phyloP scores from a whole-genome alignment of 768 basidiomycete species.

The Leccinum pellstonianum region DNA sequence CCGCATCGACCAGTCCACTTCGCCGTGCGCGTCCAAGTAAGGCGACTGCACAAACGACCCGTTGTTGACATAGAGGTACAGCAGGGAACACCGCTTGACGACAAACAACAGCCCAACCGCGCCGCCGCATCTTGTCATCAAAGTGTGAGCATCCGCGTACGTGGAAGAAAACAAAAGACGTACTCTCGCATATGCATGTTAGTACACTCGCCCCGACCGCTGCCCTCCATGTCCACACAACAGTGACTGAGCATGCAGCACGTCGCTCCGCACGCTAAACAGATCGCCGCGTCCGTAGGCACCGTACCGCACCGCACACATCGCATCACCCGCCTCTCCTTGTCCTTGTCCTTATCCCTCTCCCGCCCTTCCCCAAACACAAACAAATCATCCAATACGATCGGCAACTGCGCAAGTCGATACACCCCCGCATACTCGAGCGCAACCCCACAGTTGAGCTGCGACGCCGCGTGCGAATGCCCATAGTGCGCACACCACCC shows the following conservation, averaged over 20 bases:
- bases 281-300: constrained; percentile 86
- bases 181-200: constrained; percentile 95
- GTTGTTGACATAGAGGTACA: constrained; percentile 85
- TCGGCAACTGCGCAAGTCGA: constrained; percentile 76
- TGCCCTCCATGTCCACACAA: constrained; percentile 64
- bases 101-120: constrained; percentile 87
- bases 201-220: constrained; percentile 73
- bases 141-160: too few relatives aligned
- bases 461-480: constrained; percentile 73
- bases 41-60: constrained; percentile 90
- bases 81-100: constrained; percentile 85
- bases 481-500: constrained; percentile 92
- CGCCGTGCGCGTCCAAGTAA: constrained; percentile 92
- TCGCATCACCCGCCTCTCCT: constrained; percentile 43
- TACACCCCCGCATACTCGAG: constrained; percentile 85
- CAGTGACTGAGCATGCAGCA: constrained; percentile 93
- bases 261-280: constrained; percentile 83
- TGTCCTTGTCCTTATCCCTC: not conserved
- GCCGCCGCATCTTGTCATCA: constrained; percentile 72
- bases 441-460: constrained; percentile 73
- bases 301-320: constrained; percentile 78
- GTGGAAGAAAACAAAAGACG: constrained; percentile 34
- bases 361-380: constrained; percentile 65
- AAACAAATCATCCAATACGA: constrained; percentile 81
- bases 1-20: constrained; percentile 92